phyloP scores from a whole-genome alignment of 305 asterid genomes.

The Rubia occidens region DNA sequence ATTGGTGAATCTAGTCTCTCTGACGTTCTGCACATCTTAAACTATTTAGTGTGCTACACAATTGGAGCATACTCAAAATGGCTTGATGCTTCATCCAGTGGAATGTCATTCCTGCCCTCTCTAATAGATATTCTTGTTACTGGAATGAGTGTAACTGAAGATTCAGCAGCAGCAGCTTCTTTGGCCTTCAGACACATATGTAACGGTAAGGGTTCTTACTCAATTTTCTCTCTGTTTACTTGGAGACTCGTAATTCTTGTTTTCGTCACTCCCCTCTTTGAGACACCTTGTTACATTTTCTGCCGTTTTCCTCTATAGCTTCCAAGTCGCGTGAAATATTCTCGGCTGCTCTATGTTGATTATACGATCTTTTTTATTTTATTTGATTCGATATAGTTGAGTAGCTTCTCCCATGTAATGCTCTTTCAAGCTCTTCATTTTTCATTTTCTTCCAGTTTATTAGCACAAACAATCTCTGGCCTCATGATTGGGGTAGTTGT shows the following conservation, averaged over 20 bases:
- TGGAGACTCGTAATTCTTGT: background rate
- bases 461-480: background rate
- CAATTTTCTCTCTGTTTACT: background rate
- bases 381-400: background rate
- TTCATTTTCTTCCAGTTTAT: background rate
- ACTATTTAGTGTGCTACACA: constrained; percentile 56
- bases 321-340: background rate
- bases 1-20: constrained; percentile 8
- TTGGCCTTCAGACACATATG: constrained; percentile 91
- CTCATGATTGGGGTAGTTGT: background rate
- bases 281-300: background rate
- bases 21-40: background rate
- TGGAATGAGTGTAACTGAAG: constrained; percentile 91
- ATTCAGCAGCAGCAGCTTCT: constrained; percentile 93
- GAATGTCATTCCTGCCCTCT: constrained; percentile 73
- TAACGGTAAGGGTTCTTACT: constrained; percentile 41
- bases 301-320: background rate
- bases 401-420: background rate
- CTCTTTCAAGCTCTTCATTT: no score
- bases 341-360: background rate
- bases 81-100: constrained; percentile 78
- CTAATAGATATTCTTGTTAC: constrained; percentile 85
- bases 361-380: background rate
- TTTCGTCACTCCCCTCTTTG: background rate
- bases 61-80: constrained; percentile 94